A percentile compares a stretch with the other conserved stretches of the same genome.
Conservation (phyloP, 202 grass and related monocot genomes). For the Panicum hallii region DNA sequence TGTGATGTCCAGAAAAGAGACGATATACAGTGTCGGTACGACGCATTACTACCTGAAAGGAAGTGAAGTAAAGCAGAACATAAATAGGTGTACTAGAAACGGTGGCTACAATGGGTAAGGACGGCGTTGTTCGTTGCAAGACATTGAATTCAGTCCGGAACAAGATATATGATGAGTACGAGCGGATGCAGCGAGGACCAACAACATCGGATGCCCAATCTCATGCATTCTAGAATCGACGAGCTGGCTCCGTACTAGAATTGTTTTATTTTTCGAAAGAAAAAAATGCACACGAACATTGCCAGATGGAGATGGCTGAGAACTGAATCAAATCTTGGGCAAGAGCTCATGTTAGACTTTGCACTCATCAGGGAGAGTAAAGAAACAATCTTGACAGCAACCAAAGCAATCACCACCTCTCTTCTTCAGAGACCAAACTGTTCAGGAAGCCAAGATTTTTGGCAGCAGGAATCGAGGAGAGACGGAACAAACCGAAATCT, state of each 20-base stretch:
- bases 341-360: neutral
- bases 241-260: neutral
- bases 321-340: conserved; percentile 37
- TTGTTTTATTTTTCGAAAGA: neutral
- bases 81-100: conserved; percentile 34
- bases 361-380: neutral
- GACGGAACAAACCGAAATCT: neutral
- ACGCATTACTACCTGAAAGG: conserved; percentile 12
- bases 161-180: neutral
- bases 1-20: neutral
- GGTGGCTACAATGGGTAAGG: conserved; percentile 41
- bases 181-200: conserved; percentile 27
- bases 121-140: conserved; percentile 37
- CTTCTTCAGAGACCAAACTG: neutral
- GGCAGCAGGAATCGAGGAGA: neutral
- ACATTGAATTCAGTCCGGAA: conserved; percentile 34
- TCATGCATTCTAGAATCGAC: neutral
- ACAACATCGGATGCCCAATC: neutral
- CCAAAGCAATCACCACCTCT: neutral
- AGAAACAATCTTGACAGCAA: neutral
- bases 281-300: neutral
- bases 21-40: neutral
- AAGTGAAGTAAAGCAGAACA: conserved; percentile 18
- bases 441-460: neutral
- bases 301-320: too few relatives aligned